Evolutionary conservation across 176 grass and related monocot genomes (phyloP).

Genomic region (Phoenix dactylifera): DNA sequence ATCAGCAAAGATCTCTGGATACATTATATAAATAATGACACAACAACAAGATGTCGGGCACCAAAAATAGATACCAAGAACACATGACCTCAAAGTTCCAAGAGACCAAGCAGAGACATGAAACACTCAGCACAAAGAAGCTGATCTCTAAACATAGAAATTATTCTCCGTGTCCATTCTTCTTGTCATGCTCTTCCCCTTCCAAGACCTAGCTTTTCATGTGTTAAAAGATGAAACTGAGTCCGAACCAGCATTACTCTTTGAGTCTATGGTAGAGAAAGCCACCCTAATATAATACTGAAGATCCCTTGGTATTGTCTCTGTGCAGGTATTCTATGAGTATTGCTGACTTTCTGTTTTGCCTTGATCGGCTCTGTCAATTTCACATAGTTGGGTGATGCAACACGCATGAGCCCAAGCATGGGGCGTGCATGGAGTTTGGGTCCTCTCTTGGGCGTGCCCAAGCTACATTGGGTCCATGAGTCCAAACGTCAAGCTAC

Average conservation of each 20-base stretch:
- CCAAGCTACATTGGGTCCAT: no score
- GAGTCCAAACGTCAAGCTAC: no score
- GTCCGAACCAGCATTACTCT: slow-evolving; percentile 37
- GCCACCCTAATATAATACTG: not conserved
- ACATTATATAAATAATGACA: no score
- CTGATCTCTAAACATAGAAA: slow-evolving; percentile 17
- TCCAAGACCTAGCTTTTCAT: slow-evolving; percentile 31
- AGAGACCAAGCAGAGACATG: no score
- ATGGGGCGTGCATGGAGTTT: no score
- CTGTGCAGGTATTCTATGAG: slow-evolving; percentile 5
- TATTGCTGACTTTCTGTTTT: slow-evolving; percentile 28
- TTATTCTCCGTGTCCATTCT: slow-evolving; percentile 67
- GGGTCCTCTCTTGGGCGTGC: no score
- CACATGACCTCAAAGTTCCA: no score
- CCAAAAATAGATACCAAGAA: no score
- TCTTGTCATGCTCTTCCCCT: slow-evolving; percentile 33
- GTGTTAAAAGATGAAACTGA: slow-evolving; percentile 29
- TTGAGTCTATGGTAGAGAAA: slow-evolving; percentile 46
- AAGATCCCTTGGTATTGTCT: not conserved
- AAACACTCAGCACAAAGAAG: slow-evolving; percentile 14
- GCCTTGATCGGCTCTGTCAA: slow-evolving; percentile 49
- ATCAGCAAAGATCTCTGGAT: no score
- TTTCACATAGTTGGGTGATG: no score
- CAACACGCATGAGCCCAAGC: no score
- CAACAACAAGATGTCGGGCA: no score